Evolutionary conservation across 2,329 filamentous ascomycete species (phyloP).

Genomic region (Epichloe gansuensis): DNA sequence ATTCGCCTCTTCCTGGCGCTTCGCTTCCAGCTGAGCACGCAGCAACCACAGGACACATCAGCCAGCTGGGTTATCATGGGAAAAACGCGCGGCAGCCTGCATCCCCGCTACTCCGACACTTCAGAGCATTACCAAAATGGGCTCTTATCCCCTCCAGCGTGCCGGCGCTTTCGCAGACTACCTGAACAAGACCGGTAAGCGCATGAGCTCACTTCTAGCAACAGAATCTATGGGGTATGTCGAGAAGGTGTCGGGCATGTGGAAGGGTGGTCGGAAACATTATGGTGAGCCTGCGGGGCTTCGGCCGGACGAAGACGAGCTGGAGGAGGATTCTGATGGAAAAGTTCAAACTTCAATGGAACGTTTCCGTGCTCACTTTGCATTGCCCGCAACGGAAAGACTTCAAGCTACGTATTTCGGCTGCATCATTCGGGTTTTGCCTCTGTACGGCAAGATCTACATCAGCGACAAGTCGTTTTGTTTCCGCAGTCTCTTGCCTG

Average conservation of each 20-base stretch:
- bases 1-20: slow-evolving; percentile 5
- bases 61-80: slow-evolving; percentile 18
- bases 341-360: slow-evolving; percentile 58
- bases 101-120: slow-evolving; percentile 29
- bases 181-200: slow-evolving; percentile 64
- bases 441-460: slow-evolving; percentile 93
- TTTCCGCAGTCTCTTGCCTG: slow-evolving; percentile 82
- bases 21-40: slow-evolving; percentile 15
- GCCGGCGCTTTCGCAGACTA: slow-evolving; percentile 74
- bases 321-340: slow-evolving; percentile 47
- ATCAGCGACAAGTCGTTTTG: slow-evolving; percentile 80
- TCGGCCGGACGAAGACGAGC: slow-evolving; percentile 41
- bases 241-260: slow-evolving; percentile 95
- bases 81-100: slow-evolving; percentile 8
- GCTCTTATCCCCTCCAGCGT: slow-evolving; percentile 69
- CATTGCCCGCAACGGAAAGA: slow-evolving; percentile 70
- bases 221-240: slow-evolving; percentile 93
- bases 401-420: slow-evolving; percentile 85
- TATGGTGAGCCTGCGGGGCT: slow-evolving; percentile 55
- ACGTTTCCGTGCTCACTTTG: slow-evolving; percentile 82
- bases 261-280: slow-evolving; percentile 81
- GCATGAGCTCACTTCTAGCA: slow-evolving; percentile 71
- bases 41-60: slow-evolving; percentile 27
- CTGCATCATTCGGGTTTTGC: slow-evolving; percentile 79
- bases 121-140: slow-evolving; percentile 45